These are phyloP conservation scores for Fusarium albidum DNA, from an alignment of 2,329 filamentous ascomycete genomes.

Conservation along the genomic window DNA sequence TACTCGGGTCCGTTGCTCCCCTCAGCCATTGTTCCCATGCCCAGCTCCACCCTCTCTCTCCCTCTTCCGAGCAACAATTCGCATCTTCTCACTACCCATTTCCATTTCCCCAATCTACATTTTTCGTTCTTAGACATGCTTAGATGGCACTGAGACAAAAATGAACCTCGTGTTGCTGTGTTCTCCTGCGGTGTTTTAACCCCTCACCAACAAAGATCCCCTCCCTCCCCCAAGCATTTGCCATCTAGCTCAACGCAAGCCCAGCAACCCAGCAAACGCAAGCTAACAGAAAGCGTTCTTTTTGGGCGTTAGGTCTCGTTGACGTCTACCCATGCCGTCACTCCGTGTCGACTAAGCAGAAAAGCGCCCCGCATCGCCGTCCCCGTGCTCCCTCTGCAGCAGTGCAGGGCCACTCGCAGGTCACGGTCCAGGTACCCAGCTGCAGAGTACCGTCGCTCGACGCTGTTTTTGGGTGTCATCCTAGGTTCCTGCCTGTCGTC, in stretches of 20 bases:
- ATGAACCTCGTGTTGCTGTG: slow-evolving; percentile 16
- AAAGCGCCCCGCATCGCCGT: slow-evolving; percentile 38
- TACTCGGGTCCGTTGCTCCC: slow-evolving; percentile 1
- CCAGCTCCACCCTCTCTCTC: slow-evolving; percentile 18
- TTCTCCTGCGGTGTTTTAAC: slow-evolving; percentile 28
- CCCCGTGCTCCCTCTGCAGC: slow-evolving; percentile 30
- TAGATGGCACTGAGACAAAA: slow-evolving; percentile 33
- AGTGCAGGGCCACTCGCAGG: slow-evolving; percentile 26
- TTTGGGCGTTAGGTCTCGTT: slow-evolving; percentile 23
- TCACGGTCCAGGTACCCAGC: slow-evolving; percentile 33
- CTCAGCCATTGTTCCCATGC: slow-evolving; percentile 22
- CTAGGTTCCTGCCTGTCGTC: slow-evolving; percentile 31
- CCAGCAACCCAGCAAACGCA: neutral
- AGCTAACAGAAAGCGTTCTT: slow-evolving; percentile 25
- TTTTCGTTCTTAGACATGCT: slow-evolving; percentile 20
- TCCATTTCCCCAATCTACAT: slow-evolving; percentile 11
- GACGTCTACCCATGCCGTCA: slow-evolving; percentile 39
- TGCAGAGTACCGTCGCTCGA: slow-evolving; percentile 29
- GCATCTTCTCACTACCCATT: slow-evolving; percentile 21
- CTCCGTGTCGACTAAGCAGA: slow-evolving; percentile 36
- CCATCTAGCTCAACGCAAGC: slow-evolving; percentile 17
- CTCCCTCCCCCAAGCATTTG: slow-evolving; percentile 22
- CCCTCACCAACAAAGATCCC: slow-evolving; percentile 31
- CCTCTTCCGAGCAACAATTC: slow-evolving; percentile 19
- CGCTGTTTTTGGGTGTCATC: slow-evolving; percentile 31